Evolutionary conservation across 176 grass and related monocot species (phyloP).

Genomic region (Cymbopogon citratus): DNA sequence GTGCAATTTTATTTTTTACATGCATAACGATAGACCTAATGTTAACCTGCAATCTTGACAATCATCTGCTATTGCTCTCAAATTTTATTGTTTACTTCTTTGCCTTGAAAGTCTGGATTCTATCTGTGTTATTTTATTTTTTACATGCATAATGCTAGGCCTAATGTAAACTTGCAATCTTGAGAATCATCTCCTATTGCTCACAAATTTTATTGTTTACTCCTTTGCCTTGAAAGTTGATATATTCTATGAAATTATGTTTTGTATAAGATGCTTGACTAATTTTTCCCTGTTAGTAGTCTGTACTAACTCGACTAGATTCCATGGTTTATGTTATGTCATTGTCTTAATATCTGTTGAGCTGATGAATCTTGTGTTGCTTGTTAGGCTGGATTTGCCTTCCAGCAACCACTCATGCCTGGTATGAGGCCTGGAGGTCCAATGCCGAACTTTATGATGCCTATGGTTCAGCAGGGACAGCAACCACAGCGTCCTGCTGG

Average conservation of each 20-base stretch:
- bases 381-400: constrained; percentile 79
- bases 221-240: no score
- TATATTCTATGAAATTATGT: not conserved
- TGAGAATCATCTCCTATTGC: not conserved
- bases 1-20: no score
- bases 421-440: constrained; percentile 75
- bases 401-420: constrained; percentile 83
- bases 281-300: not conserved
- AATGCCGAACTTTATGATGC: constrained; percentile 74
- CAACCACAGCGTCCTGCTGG: constrained; percentile 60
- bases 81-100: not conserved
- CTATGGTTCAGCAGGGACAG: constrained; percentile 79
- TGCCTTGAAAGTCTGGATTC: no score
- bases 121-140: not conserved
- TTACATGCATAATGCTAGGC: not conserved
- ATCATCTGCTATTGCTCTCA: not conserved
- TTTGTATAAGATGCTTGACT: not conserved
- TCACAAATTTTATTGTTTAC: not conserved
- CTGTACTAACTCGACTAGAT: not conserved
- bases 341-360: not conserved
- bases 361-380: not conserved
- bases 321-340: not conserved
- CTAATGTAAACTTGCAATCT: not conserved
- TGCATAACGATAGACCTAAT: not conserved
- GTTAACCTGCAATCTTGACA: not conserved